Conservation (phyloP, 2,329 filamentous ascomycete genomes). For the Arthrocladium fulminans region DNA sequence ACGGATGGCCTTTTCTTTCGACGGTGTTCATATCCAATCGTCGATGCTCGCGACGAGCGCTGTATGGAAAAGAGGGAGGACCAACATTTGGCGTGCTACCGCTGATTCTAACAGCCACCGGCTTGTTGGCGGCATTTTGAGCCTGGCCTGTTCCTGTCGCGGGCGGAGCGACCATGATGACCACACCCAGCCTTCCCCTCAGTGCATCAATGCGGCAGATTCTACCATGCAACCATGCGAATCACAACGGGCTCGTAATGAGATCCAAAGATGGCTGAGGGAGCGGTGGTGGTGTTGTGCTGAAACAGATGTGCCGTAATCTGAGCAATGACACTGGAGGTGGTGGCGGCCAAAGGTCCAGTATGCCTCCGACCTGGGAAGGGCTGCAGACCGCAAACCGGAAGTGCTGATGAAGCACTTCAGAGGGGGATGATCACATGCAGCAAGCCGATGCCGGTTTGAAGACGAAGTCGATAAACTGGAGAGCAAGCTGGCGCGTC, state of each 20-base stretch:
- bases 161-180: conserved; percentile 22
- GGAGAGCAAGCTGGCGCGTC: neutral
- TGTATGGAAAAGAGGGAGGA: conserved; percentile 48
- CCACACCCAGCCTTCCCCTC: neutral
- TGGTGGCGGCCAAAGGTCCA: neutral
- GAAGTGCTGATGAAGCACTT: conserved; percentile 9
- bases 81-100: conserved; percentile 37
- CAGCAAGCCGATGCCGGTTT: neutral
- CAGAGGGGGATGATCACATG: conserved; percentile 4
- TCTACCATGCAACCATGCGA: neutral
- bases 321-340: neutral
- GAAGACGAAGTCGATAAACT: neutral
- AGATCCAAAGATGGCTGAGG: neutral
- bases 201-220: neutral
- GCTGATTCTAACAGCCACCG: conserved; percentile 29
- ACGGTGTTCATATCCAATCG: conserved; percentile 81
- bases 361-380: neutral
- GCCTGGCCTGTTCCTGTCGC: conserved; percentile 15
- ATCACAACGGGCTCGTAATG: neutral
- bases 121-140: conserved; percentile 15
- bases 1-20: conserved; percentile 77
- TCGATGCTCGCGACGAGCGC: conserved; percentile 51
- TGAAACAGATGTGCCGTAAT: neutral
- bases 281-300: neutral
- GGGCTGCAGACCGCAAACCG: conserved; percentile 1